These are phyloP conservation scores for Scutellaria minor DNA, from an alignment of 257 asterid species.

Conservation along the genomic window DNA sequence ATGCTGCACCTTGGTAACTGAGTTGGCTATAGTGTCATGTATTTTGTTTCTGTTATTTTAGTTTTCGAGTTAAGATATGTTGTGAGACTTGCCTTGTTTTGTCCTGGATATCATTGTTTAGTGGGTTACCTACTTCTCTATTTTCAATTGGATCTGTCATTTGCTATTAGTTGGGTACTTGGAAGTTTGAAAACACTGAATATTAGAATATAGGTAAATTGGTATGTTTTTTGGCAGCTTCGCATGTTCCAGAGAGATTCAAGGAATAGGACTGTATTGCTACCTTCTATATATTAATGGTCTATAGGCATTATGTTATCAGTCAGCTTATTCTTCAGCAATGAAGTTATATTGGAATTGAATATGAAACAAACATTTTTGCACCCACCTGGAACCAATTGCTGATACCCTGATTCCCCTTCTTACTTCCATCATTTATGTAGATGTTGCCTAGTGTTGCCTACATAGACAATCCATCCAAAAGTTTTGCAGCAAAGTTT, in stretches of 20 bases:
- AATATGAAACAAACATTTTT: conserved; percentile 15
- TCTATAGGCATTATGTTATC: conserved; percentile 24
- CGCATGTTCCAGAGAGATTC: conserved; percentile 98
- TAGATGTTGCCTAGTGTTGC: conserved; percentile 93
- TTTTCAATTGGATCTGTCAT: conserved; percentile 19
- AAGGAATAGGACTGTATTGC: conserved; percentile 88
- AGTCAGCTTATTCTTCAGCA: neutral
- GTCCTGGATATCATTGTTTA: conserved; percentile 15
- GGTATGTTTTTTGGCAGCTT: conserved; percentile 52
- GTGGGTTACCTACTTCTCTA: conserved; percentile 3
- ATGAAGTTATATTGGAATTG: neutral
- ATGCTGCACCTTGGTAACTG: neutral
- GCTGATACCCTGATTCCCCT: conserved; percentile 19
- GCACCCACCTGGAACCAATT: neutral
- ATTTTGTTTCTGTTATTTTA: neutral
- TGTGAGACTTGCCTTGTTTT: neutral
- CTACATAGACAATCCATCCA: conserved; percentile 88
- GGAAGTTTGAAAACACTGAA: conserved; percentile 15
- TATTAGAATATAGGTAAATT: conserved; percentile 7
- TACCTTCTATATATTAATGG: conserved; percentile 10
- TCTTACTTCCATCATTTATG: conserved; percentile 41
- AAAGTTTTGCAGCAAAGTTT: conserved; percentile 95
- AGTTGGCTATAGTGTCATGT: conserved; percentile 27
- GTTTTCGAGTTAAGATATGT: neutral
- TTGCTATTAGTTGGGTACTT: conserved; percentile 24